phyloP scores from a whole-genome alignment of 306 rosid genomes.

The Glycine latifolia region DNA sequence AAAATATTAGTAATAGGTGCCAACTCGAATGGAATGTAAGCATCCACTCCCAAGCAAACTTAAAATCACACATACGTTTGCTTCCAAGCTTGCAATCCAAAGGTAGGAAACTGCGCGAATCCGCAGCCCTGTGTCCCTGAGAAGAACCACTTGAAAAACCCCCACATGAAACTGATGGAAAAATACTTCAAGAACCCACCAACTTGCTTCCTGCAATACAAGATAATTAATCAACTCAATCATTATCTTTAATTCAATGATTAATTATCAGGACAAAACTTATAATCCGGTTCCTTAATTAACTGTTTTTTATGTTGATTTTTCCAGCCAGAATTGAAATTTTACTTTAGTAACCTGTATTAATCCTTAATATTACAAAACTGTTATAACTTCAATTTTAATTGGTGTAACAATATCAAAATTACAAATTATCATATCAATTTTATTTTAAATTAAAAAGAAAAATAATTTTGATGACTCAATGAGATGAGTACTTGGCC shows the following conservation, averaged over 20 bases:
- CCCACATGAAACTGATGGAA: constrained; percentile 75
- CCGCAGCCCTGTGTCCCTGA: constrained; percentile 67
- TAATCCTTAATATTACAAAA: background rate
- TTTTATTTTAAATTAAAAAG: background rate
- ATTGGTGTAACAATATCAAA: too few relatives aligned
- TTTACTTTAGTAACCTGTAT: background rate
- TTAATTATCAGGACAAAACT: background rate
- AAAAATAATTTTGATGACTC: background rate
- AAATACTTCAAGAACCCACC: constrained; percentile 74
- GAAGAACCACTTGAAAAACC: constrained; percentile 79
- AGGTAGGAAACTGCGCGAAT: constrained; percentile 71
- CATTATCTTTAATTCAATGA: background rate
- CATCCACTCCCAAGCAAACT: background rate
- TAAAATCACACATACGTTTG: constrained; percentile 55
- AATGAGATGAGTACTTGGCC: constrained; percentile 61
- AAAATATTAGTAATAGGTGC: background rate
- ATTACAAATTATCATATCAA: too few relatives aligned
- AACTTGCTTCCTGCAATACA: constrained; percentile 69
- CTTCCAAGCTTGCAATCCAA: constrained; percentile 81
- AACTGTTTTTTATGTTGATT: background rate
- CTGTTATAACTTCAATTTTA: background rate
- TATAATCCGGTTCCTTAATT: too few relatives aligned
- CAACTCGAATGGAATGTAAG: background rate
- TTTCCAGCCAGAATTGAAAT: background rate
- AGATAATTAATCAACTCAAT: background rate